phyloP scores from a whole-genome alignment of 2,329 filamentous ascomycete species.

The Pezicula radicicola region DNA sequence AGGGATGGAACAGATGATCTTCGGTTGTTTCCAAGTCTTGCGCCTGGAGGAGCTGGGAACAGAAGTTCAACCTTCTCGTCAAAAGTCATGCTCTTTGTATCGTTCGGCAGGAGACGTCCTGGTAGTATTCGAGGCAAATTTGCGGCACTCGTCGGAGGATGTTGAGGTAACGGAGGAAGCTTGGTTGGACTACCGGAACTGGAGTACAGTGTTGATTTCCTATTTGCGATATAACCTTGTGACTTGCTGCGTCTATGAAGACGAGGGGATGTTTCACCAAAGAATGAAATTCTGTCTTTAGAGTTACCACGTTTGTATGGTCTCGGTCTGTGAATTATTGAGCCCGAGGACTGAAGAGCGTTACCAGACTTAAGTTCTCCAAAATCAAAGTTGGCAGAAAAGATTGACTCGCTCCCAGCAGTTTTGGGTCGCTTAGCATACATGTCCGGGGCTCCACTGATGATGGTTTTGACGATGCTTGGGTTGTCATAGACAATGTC shows the following conservation, averaged over 20 bases:
- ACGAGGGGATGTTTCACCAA: slow-evolving; percentile 41
- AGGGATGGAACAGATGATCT: slow-evolving; percentile 43
- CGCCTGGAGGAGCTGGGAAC: slow-evolving; percentile 37
- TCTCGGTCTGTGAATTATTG: slow-evolving; percentile 30
- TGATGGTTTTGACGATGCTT: slow-evolving; percentile 43
- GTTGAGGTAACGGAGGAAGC: slow-evolving; percentile 45
- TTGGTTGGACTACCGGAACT: slow-evolving; percentile 43
- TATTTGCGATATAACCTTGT: slow-evolving; percentile 39
- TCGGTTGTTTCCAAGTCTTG: slow-evolving; percentile 23
- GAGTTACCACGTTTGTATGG: slow-evolving; percentile 21
- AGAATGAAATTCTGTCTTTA: slow-evolving; percentile 39
- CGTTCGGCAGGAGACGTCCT: slow-evolving; percentile 36
- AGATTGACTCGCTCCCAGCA: slow-evolving; percentile 9
- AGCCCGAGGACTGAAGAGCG: slow-evolving; percentile 16
- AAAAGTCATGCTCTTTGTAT: slow-evolving; percentile 56
- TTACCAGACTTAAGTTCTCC: slow-evolving; percentile 3
- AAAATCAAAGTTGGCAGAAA: slow-evolving; percentile 1
- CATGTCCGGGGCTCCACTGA: slow-evolving; percentile 39
- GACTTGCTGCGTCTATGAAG: slow-evolving; percentile 45
- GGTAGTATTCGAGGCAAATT: slow-evolving; percentile 31
- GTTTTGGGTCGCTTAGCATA: slow-evolving; percentile 19
- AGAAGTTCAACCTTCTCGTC: slow-evolving; percentile 54
- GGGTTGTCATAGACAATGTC: slow-evolving; percentile 54
- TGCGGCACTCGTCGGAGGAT: slow-evolving; percentile 36
- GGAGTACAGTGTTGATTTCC: slow-evolving; percentile 43